phyloP scores from a whole-genome alignment of 192 early-diverging fungal species.

The Linnemannia schmuckeri region DNA sequence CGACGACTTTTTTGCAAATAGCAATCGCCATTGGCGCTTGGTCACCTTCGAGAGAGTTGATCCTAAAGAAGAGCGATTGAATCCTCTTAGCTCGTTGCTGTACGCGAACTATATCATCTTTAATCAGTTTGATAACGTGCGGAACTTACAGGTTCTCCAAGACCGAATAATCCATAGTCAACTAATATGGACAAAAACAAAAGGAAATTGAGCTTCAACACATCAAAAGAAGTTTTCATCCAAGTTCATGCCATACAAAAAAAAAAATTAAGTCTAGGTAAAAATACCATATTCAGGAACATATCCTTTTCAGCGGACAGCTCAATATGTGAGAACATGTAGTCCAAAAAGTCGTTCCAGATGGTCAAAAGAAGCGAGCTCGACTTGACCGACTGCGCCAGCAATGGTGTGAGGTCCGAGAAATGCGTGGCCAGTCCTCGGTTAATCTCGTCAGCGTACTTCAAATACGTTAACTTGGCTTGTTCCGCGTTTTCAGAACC shows the following conservation, averaged over 20 bases:
- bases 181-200: background rate
- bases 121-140: too few species aligned
- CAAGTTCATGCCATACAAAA: background rate
- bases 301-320: slow-evolving; percentile 11
- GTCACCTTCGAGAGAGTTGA: slow-evolving; percentile 26
- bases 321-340: slow-evolving; percentile 37
- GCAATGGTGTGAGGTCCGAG: slow-evolving; percentile 14
- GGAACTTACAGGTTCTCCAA: slow-evolving; percentile 53
- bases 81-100: too few species aligned
- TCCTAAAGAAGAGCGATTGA: slow-evolving; percentile 20
- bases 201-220: too few species aligned
- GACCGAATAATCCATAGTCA: slow-evolving; percentile 37
- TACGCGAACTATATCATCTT: background rate
- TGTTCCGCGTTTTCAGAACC: slow-evolving; percentile 18
- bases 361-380: slow-evolving; percentile 18
- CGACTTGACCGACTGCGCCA: slow-evolving; percentile 6
- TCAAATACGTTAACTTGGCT: slow-evolving; percentile 40
- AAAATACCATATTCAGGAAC: slow-evolving; percentile 35
- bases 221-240: background rate
- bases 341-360: slow-evolving; percentile 50
- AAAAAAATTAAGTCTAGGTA: background rate
- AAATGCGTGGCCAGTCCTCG: slow-evolving; percentile 34
- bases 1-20: slow-evolving; percentile 66
- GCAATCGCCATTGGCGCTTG: slow-evolving; percentile 48
- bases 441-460: slow-evolving; percentile 43